Base-by-base conservation (phyloP, 495 filamentous ascomycete genomes). In the Talaromyces adpressus region DNA sequence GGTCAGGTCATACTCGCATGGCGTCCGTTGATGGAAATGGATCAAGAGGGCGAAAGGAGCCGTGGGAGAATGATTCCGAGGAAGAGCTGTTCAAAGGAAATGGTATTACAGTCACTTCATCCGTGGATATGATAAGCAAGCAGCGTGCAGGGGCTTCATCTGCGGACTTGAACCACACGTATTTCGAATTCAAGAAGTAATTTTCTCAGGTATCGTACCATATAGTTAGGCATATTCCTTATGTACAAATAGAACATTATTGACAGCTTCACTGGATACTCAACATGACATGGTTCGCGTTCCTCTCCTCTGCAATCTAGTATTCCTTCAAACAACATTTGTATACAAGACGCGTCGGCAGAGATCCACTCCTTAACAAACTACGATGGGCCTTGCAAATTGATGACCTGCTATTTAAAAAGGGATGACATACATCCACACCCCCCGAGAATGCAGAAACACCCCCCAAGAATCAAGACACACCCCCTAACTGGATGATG, bases 141-240 rank as follows among this genome's bases (percentile, higher is more conserved):
- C 11, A 56, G 9, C 14, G 27, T 27, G 52, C 52, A 56, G 7
- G 11, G 23, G 6, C 52, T 14, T 14, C 52, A 11, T 16, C 45
- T 20, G n/a, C 52, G 52, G 27, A 56, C 11, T 7, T 56, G 52
- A 56, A 56, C 30, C 52, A 23, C 27, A 1, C 22, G 4, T 56
- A 56, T 56, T 56, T 56, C 52, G 22, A 29, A 3, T 56, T 56
- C 22, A 56, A 56, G 20, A 56, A 56, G 23, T 56, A 20, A 56
- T 56, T 14, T 53, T 4, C 6, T 20, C 23, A 7, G 11, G 4
- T 36, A 36, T 12, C 8, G 11, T 11, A 36, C 9, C 4, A 12
- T 36, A 41, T 41, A n/a, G 14, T 5, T 41, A 4, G 4, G 1
- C 6, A 41, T 14, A 41, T 41, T 16, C 4, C 36, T 41, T 16